A percentile compares a stretch with the other conserved stretches of the same genome.
phyloP scores from a whole-genome alignment of 306 rosid genomes.

The Prinsepia uniflora region DNA sequence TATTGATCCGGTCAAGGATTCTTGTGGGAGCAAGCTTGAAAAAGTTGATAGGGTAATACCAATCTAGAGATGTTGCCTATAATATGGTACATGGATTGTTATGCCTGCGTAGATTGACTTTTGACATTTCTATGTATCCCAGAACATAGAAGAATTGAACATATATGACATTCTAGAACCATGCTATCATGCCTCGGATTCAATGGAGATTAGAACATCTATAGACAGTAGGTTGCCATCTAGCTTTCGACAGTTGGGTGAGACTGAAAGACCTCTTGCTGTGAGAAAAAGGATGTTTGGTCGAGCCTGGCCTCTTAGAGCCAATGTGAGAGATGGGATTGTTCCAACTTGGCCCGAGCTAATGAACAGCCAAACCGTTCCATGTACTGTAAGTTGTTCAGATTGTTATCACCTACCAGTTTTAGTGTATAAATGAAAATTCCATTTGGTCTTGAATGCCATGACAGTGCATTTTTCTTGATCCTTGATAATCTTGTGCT shows the following conservation, averaged over 20 bases:
- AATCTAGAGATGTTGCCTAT: background rate
- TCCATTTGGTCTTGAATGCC: background rate
- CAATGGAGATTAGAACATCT: conserved; percentile 26
- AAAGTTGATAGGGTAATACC: conserved; percentile 63
- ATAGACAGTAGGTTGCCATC: conserved; percentile 46
- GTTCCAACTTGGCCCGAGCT: conserved; percentile 92
- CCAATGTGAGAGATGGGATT: conserved; percentile 78
- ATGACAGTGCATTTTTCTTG: background rate
- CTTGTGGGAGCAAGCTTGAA: conserved; percentile 44
- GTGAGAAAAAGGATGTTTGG: conserved; percentile 95
- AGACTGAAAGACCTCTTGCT: conserved; percentile 72
- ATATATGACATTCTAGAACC: conserved; percentile 86
- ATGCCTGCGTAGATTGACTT: conserved; percentile 20
- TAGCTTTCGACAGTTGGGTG: conserved; percentile 70
- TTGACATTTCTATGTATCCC: conserved; percentile 23
- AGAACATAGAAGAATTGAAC: conserved; percentile 62
- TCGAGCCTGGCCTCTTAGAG: conserved; percentile 95
- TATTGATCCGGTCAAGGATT: conserved; percentile 29
- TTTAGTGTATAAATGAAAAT: too few species aligned
- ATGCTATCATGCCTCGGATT: conserved; percentile 57
- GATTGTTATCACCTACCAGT: background rate
- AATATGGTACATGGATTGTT: conserved; percentile 6
- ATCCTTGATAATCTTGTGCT: background rate
- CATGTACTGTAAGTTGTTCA: conserved; percentile 68
- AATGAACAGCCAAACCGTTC: conserved; percentile 34